Conservation (phyloP, 1,139 yeast species). For the Pichia sp. region DNA sequence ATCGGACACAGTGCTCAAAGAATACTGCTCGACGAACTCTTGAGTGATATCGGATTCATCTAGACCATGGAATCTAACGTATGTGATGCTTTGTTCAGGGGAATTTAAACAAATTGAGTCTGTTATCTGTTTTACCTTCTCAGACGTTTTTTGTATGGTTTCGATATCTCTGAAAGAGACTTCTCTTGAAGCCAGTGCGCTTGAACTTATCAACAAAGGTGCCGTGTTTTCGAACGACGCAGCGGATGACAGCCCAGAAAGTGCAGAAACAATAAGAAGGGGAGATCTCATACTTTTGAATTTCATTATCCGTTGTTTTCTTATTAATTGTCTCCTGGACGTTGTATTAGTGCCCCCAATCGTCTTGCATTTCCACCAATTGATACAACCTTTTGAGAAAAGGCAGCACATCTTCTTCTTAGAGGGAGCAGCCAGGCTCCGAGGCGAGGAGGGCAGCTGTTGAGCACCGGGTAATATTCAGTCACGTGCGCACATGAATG, state of each 20-base stretch:
- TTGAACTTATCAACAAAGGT: constrained; percentile 23
- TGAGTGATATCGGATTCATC: constrained; percentile 13
- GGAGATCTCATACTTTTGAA: background rate
- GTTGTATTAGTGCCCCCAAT: background rate
- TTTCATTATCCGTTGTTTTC: background rate
- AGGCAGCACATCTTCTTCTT: background rate
- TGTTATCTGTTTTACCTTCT: constrained; percentile 9
- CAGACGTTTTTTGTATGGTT: constrained; percentile 2
- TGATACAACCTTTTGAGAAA: background rate
- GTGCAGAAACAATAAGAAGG: background rate
- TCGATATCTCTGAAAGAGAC: constrained; percentile 4
- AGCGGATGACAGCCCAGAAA: constrained; percentile 2
- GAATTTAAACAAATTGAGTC: constrained; percentile 10
- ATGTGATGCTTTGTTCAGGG: constrained; percentile 8
- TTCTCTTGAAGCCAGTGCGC: background rate
- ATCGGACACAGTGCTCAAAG: constrained; percentile 13
- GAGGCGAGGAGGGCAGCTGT: background rate
- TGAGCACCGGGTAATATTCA: background rate
- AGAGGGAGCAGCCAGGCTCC: background rate
- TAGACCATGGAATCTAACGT: constrained; percentile 23
- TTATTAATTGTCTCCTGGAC: background rate
- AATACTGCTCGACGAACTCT: constrained; percentile 12
- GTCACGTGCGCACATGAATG: background rate
- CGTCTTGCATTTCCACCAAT: background rate
- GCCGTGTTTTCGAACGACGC: constrained; percentile 28